A percentile compares a stretch with the other conserved stretches of the same genome.
Conservation (phyloP, 169 alveolate genomes). For the Eimeria nieschulzi region DNA sequence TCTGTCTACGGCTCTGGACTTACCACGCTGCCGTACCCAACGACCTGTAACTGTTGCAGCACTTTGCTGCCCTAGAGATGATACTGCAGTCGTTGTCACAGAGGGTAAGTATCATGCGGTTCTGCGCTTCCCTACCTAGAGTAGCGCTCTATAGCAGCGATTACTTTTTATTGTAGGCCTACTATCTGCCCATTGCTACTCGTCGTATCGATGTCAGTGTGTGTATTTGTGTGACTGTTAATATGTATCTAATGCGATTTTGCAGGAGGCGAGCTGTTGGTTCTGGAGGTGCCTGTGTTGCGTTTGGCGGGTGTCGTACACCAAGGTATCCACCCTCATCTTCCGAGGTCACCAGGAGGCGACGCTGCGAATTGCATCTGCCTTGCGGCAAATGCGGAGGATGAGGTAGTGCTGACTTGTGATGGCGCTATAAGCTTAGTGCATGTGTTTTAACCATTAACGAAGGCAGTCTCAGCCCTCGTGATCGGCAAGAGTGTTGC, state of each 20-base stretch:
- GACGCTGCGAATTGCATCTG: neutral
- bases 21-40: neutral
- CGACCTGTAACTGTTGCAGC: constrained; percentile 12
- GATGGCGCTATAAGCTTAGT: constrained; percentile 23
- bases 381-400: constrained; percentile 26
- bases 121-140: no score
- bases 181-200: no score
- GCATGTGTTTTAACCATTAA: neutral
- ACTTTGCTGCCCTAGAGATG: constrained; percentile 30
- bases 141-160: no score
- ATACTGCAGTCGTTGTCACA: constrained; percentile 15
- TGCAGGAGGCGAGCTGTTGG: constrained; percentile 46
- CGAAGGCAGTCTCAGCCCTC: no score
- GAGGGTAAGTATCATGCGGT: neutral
- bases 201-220: neutral
- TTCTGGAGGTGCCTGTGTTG: constrained; percentile 35
- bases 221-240: neutral
- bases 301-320: constrained; percentile 22
- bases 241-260: neutral
- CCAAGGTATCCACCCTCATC: constrained; percentile 18
- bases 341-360: neutral
- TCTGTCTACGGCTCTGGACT: neutral
- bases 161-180: no score
- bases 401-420: constrained; percentile 44
- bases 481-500: no score